Percentiles rank a stretch among this genome's conserved stretches.
These are phyloP conservation scores for Xerocomus alliaceus DNA, from an alignment of 1,284 basidiomycete genomes.

Conservation along the genomic window DNA sequence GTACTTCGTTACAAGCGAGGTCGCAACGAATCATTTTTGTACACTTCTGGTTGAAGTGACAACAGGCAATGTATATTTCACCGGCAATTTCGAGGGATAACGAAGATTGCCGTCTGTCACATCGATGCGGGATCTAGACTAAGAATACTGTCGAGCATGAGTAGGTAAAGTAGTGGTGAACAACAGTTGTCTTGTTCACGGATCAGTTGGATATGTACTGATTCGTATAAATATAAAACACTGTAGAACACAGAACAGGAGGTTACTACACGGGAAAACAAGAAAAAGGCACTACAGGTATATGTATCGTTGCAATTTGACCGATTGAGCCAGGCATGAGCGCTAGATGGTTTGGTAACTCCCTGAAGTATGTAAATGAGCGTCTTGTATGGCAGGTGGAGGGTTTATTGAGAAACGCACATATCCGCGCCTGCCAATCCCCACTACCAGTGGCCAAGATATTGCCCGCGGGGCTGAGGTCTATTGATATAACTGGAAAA, in stretches of 20 bases:
- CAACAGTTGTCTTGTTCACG: slow-evolving; percentile 7
- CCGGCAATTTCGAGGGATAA: not conserved
- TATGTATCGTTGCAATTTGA: slow-evolving; percentile 19
- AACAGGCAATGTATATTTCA: too few species aligned
- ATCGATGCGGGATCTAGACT: not conserved
- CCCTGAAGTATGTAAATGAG: slow-evolving; percentile 25
- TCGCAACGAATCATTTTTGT: too few species aligned
- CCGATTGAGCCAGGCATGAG: slow-evolving; percentile 6
- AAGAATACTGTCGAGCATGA: slow-evolving; percentile 2
- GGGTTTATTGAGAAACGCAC: slow-evolving; percentile 49
- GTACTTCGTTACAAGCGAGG: not conserved
- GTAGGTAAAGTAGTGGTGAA: slow-evolving; percentile 7
- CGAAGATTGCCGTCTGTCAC: not conserved
- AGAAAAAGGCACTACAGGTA: slow-evolving; percentile 38
- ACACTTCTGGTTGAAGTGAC: too few species aligned
- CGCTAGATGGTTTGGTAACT: slow-evolving; percentile 40
- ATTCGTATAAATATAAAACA: slow-evolving; percentile 35
- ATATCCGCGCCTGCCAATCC: slow-evolving; percentile 84
- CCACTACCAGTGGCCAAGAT: slow-evolving; percentile 87
- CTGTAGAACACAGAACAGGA: slow-evolving; percentile 13
- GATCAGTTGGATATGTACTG: slow-evolving; percentile 14
- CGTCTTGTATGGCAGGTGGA: not conserved
- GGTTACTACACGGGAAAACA: slow-evolving; percentile 38
- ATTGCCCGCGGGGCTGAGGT: slow-evolving; percentile 76
- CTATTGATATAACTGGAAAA: slow-evolving; percentile 79